A percentile compares a stretch with the other conserved stretches of the same genome.
Evolutionary conservation across 306 rosid genomes (phyloP).

Genomic region (Sphenostylis stenocarpa): DNA sequence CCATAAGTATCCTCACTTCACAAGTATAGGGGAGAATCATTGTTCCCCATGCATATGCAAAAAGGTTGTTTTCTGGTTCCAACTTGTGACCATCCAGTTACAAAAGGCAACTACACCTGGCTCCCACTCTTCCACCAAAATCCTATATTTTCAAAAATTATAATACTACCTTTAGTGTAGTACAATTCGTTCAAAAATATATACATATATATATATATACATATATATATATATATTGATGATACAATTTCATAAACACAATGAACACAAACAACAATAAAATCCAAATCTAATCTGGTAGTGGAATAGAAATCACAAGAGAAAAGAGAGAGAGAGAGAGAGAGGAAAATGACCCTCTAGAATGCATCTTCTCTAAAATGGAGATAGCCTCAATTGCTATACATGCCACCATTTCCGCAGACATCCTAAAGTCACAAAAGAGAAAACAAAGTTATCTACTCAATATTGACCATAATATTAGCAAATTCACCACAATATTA

Average conservation of each 20-base stretch:
- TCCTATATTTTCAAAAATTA: background rate
- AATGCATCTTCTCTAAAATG: slow-evolving; percentile 90
- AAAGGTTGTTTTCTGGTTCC: background rate
- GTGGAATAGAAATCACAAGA: background rate
- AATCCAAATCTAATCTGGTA: background rate
- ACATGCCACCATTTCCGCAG: slow-evolving; percentile 92
- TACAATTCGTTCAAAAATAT: background rate
- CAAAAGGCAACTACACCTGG: background rate
- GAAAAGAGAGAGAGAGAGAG: background rate
- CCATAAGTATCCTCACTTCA: background rate
- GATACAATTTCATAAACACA: too few species aligned
- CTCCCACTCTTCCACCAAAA: background rate
- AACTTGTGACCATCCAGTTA: background rate
- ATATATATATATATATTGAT: too few species aligned
- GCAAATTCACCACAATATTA: background rate
- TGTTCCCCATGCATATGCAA: background rate
- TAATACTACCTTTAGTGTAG: background rate
- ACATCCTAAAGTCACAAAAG: slow-evolving; percentile 56
- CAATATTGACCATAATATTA: background rate
- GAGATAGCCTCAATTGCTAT: slow-evolving; percentile 94
- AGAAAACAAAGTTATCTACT: background rate
- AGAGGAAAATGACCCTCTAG: slow-evolving; percentile 57
- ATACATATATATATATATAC: too few species aligned
- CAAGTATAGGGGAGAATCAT: background rate
- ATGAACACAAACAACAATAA: background rate